Conservation (phyloP, 306 rosid genomes). For the Prunus mongolica region DNA sequence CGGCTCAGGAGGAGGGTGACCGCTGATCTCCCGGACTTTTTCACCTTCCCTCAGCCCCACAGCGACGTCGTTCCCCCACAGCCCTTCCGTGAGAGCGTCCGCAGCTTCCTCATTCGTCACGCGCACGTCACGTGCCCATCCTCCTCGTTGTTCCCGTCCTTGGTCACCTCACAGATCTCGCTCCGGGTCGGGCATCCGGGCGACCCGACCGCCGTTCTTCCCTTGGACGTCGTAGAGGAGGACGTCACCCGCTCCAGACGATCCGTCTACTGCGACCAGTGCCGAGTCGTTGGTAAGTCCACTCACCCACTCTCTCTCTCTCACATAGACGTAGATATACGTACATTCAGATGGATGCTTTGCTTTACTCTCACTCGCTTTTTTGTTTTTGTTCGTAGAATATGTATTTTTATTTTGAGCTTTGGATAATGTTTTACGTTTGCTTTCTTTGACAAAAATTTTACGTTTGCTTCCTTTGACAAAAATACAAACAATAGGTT, state of each 20-base stretch:
- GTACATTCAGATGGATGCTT: too few species aligned
- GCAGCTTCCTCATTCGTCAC: slow-evolving; percentile 19
- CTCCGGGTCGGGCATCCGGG: slow-evolving; percentile 5
- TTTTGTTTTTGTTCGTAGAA: neutral
- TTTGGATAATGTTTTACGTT: neutral
- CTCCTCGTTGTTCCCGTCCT: slow-evolving; percentile 18
- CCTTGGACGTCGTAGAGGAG: slow-evolving; percentile 33
- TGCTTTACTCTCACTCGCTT: neutral
- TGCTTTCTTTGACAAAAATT: neutral
- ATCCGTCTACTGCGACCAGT: slow-evolving; percentile 36
- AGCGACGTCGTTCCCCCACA: neutral
- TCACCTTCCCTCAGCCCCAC: slow-evolving; percentile 15
- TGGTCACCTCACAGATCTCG: slow-evolving; percentile 14
- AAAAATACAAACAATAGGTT: slow-evolving; percentile 15
- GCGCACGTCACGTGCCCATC: slow-evolving; percentile 26
- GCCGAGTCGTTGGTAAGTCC: slow-evolving; percentile 37
- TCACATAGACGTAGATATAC: too few species aligned
- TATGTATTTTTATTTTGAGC: neutral
- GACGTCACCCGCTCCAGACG: slow-evolving; percentile 30
- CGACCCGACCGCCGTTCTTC: slow-evolving; percentile 4
- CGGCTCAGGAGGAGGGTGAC: slow-evolving; percentile 16
- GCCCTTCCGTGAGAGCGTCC: slow-evolving; percentile 22
- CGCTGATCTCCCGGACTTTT: slow-evolving; percentile 25
- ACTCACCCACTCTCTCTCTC: neutral
- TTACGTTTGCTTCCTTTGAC: neutral